phyloP scores from a whole-genome alignment of 2,329 filamentous ascomycete species.

The Lecanicillium sp. region DNA sequence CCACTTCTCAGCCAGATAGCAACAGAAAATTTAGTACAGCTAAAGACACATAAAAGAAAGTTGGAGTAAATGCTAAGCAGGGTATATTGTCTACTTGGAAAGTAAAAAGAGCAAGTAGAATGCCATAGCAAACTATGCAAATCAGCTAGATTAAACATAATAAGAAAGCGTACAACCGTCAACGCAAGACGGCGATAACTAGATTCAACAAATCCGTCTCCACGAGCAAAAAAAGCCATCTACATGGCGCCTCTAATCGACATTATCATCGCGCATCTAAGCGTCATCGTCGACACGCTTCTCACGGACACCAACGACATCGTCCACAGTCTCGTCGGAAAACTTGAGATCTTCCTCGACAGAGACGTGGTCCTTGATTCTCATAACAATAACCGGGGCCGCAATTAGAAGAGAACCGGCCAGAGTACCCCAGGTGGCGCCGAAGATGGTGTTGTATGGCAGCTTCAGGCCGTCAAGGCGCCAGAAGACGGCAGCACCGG shows the following conservation, averaged over 20 bases:
- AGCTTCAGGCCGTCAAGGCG: constrained; percentile 56
- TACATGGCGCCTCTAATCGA: no score
- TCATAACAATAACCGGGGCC: constrained; percentile 68
- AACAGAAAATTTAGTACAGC: no score
- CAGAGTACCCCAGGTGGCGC: constrained; percentile 64
- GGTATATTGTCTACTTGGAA: constrained; percentile 10
- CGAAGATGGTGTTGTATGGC: constrained; percentile 67
- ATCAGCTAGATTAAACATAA: constrained; percentile 4
- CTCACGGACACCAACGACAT: constrained; percentile 41
- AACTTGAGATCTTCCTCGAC: constrained; percentile 78
- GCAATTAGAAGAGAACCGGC: constrained; percentile 68
- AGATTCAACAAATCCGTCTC: no score
- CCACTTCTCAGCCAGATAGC: no score
- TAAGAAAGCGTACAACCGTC: constrained; percentile 4
- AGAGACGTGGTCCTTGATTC: constrained; percentile 73
- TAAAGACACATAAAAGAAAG: no score
- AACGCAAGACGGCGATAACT: no score
- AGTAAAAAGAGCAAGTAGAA: constrained; percentile 8
- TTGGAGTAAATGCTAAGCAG: constrained; percentile 5
- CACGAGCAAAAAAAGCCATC: no score
- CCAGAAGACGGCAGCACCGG: constrained; percentile 71
- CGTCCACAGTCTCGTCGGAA: constrained; percentile 72
- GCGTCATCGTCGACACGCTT: constrained; percentile 1
- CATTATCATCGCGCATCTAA: background rate
- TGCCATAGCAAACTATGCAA: constrained; percentile 4